Percentiles rank a stretch among this genome's conserved stretches.
These are phyloP conservation scores for Aspergillus pseudoterreus DNA, from an alignment of 2,329 filamentous ascomycete genomes.

Conservation along the genomic window DNA sequence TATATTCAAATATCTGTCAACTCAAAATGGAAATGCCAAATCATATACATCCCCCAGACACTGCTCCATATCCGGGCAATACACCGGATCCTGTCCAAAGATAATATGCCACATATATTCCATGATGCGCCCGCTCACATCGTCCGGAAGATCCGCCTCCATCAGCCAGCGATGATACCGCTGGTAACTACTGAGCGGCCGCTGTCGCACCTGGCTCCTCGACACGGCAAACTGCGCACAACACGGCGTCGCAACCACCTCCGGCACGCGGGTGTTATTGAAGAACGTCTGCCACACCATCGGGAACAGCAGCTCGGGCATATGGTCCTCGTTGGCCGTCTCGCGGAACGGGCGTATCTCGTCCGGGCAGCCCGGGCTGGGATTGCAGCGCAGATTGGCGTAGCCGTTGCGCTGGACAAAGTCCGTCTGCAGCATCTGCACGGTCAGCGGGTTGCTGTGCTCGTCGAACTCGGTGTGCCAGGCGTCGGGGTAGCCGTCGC, in stretches of 20 bases:
- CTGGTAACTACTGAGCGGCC: constrained; percentile 52
- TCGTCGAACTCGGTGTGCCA: constrained; percentile 56
- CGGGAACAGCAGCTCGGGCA: constrained; percentile 25
- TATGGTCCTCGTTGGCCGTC: constrained; percentile 8
- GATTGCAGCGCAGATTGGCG: constrained; percentile 55
- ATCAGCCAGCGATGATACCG: constrained; percentile 57
- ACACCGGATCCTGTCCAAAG: constrained; percentile 41
- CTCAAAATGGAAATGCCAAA: not conserved
- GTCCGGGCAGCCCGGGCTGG: constrained; percentile 32
- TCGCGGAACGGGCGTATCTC: constrained; percentile 27
- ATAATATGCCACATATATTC: constrained; percentile 65
- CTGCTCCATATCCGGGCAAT: constrained; percentile 26
- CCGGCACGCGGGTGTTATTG: constrained; percentile 41
- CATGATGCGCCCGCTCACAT: constrained; percentile 55
- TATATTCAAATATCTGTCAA: not conserved
- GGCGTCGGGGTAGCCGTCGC: constrained; percentile 32
- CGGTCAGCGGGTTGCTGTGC: constrained; percentile 50
- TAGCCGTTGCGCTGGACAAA: constrained; percentile 53
- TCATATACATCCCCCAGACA: constrained; percentile 27
- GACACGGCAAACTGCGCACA: constrained; percentile 65
- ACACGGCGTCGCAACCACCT: constrained; percentile 53
- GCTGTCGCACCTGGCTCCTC: constrained; percentile 46
- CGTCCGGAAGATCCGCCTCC: constrained; percentile 51
- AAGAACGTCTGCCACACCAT: constrained; percentile 26
- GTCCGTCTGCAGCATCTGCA: constrained; percentile 47